phyloP scores from a whole-genome alignment of 192 early-diverging fungal genomes.

The Phycomyces blakesleeanus region DNA sequence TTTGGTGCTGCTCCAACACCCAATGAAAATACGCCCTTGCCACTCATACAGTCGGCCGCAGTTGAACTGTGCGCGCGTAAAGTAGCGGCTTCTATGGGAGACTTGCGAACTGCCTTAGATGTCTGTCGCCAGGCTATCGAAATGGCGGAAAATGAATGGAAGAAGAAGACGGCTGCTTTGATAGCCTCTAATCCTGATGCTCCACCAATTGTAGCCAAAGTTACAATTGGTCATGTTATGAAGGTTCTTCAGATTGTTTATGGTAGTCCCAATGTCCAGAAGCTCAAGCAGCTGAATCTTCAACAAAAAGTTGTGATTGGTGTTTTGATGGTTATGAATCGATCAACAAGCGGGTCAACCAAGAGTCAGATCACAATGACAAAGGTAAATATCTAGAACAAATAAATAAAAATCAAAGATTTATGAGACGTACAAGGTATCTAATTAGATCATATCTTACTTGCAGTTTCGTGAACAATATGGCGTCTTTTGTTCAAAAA shows the following conservation, averaged over 20 bases:
- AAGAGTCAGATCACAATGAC: constrained; percentile 43
- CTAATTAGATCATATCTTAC: not conserved
- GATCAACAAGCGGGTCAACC: constrained; percentile 30
- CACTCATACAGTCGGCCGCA: constrained; percentile 78
- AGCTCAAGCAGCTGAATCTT: constrained; percentile 67
- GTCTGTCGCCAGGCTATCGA: constrained; percentile 86
- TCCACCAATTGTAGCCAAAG: constrained; percentile 52
- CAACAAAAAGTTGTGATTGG: constrained; percentile 82
- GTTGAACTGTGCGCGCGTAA: constrained; percentile 93
- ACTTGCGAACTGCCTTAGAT: constrained; percentile 74
- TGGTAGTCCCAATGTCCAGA: constrained; percentile 56
- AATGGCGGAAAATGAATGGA: constrained; percentile 66
- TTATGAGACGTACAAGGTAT: constrained; percentile 30
- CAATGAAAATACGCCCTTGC: constrained; percentile 7
- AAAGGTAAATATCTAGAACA: too few species aligned
- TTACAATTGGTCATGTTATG: constrained; percentile 77
- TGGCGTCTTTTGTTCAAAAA: constrained; percentile 43
- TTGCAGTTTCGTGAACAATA: constrained; percentile 62
- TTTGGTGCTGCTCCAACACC: constrained; percentile 12
- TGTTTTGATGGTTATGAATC: constrained; percentile 46
- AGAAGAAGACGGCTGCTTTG: constrained; percentile 39
- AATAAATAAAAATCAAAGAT: too few species aligned
- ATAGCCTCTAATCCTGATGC: constrained; percentile 17
- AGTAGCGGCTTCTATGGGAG: constrained; percentile 81
- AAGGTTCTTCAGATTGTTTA: constrained; percentile 61